Percentiles rank a stretch among this genome's conserved stretches.
phyloP scores from a whole-genome alignment of 2,329 filamentous ascomycete species.

The Diaporthe citriasiana region DNA sequence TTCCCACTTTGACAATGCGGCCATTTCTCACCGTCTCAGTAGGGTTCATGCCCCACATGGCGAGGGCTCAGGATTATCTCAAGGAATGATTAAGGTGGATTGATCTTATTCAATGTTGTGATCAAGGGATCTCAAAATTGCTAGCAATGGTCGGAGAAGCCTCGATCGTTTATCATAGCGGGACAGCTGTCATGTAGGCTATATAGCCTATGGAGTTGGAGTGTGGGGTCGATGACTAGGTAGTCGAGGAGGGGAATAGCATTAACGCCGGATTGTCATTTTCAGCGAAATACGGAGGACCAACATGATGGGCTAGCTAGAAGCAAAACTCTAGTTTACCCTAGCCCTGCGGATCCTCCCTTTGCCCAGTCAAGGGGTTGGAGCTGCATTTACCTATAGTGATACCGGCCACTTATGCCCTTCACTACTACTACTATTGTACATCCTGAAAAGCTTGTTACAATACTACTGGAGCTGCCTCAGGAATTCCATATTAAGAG shows the following conservation, averaged over 20 bases:
- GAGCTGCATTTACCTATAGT: too few relatives aligned
- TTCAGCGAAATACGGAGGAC: too few relatives aligned
- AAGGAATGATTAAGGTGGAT: too few relatives aligned
- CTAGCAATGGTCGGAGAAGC: neutral
- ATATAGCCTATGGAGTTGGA: neutral
- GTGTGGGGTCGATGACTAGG: neutral
- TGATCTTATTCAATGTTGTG: neutral
- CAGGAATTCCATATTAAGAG: too few relatives aligned
- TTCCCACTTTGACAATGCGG: conserved; percentile 13
- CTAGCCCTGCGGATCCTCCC: too few relatives aligned
- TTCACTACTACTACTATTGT: too few relatives aligned
- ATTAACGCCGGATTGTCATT: neutral
- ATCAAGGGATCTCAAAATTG: neutral
- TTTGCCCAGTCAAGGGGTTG: too few relatives aligned
- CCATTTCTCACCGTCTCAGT: neutral
- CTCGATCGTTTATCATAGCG: neutral
- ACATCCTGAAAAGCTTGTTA: too few relatives aligned
- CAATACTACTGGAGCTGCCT: too few relatives aligned
- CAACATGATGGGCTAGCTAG: too few relatives aligned
- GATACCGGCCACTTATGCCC: too few relatives aligned
- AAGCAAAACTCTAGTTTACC: too few relatives aligned
- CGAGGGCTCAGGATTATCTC: neutral
- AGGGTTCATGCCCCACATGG: conserved; percentile 19
- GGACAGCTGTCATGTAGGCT: conserved; percentile 10
- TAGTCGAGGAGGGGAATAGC: neutral